Conservation (phyloP, 108 stramenopile species). For the Chaetoceros muelleri region DNA sequence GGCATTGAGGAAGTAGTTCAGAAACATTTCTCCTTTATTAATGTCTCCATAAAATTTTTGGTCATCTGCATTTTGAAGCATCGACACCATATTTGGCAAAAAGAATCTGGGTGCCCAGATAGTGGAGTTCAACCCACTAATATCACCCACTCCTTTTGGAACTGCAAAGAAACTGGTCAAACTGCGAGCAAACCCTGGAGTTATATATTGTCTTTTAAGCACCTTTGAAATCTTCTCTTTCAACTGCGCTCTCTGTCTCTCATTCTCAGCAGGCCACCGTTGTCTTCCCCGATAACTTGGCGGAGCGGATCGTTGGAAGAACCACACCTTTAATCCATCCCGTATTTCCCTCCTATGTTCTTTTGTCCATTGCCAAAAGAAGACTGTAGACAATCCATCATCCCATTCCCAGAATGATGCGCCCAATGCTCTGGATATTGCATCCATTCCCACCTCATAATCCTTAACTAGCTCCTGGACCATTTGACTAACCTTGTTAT, state of each 20-base stretch:
- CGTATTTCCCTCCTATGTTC: conserved; percentile 4
- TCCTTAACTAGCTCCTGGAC: no score
- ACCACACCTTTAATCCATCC: conserved; percentile 9
- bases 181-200: not conserved
- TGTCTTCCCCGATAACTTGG: no score
- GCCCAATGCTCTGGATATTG: not conserved
- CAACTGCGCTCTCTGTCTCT: not conserved
- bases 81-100: conserved; percentile 17
- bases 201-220: not conserved
- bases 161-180: conserved; percentile 6
- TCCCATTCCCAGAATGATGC: conserved; percentile 26
- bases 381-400: conserved; percentile 11
- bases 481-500: no score
- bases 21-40: conserved; percentile 29
- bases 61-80: conserved; percentile 6
- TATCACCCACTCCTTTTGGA: conserved; percentile 16
- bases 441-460: no score
- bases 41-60: conserved; percentile 10
- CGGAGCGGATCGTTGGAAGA: no score
- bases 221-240: conserved; percentile 4
- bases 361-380: conserved; percentile 26
- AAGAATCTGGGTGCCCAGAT: conserved; percentile 22
- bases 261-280: no score
- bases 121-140: conserved; percentile 17
- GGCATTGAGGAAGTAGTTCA: conserved; percentile 23